A percentile compares a stretch with the other conserved stretches of the same genome.
Conservation (phyloP, 345 rosid genomes). For the Anastatica hierochuntica region DNA sequence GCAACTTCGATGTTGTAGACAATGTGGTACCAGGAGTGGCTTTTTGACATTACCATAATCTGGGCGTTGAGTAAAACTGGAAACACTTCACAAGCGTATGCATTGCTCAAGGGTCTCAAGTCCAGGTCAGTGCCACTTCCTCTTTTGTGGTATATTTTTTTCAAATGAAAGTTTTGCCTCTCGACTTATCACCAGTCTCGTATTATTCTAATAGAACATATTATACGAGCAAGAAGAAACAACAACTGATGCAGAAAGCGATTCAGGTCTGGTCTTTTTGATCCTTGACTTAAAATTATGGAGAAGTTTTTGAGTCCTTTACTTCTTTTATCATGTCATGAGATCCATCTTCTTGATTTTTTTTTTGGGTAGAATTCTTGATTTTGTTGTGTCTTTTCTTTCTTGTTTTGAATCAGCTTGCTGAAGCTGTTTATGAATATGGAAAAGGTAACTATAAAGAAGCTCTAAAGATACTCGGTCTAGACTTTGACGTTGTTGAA, state of each 20-base stretch:
- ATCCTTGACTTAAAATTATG: neutral
- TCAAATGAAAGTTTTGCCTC: neutral
- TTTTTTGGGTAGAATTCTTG: too few species aligned
- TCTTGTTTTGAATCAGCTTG: conserved; percentile 40
- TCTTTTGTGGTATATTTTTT: neutral
- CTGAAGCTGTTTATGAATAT: conserved; percentile 53
- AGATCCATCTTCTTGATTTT: too few species aligned
- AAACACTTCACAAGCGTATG: conserved; percentile 47
- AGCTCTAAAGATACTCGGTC: conserved; percentile 52
- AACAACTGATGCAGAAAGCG: conserved; percentile 45
- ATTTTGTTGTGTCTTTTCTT: neutral
- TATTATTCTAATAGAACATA: conserved; percentile 27
- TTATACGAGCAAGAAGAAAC: conserved; percentile 58
- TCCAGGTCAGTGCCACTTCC: conserved; percentile 33
- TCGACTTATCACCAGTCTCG: neutral
- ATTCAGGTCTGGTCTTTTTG: conserved; percentile 40
- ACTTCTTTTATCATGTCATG: neutral
- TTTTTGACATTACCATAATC: conserved; percentile 51
- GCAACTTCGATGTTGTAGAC: conserved; percentile 26
- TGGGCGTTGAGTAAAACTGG: conserved; percentile 66
- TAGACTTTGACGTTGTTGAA: conserved; percentile 49
- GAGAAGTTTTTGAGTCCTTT: neutral
- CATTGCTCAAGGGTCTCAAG: conserved; percentile 50
- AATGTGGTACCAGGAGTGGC: conserved; percentile 69
- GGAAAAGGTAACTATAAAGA: conserved; percentile 40